These are phyloP conservation scores for Sequoiadendron giganteum DNA, from an alignment of 75 land plant genomes.

Conservation along the genomic window DNA sequence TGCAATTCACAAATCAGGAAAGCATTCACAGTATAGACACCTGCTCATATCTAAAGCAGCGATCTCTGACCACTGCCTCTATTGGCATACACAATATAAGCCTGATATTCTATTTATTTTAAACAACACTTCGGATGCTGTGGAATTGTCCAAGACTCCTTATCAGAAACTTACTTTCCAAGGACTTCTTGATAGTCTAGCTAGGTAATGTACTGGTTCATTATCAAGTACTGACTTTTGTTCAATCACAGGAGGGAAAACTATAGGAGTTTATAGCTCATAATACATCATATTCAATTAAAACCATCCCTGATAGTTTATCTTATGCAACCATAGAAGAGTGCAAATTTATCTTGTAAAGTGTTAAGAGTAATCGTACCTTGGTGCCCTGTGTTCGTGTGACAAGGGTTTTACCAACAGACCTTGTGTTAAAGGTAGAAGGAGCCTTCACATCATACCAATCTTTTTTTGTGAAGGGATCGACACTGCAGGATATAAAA, in stretches of 20 bases:
- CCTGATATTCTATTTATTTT: neutral
- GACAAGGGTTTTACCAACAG: slow-evolving; percentile 89
- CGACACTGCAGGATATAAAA: slow-evolving; percentile 42
- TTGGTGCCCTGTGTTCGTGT: slow-evolving; percentile 94
- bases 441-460: slow-evolving; percentile 99
- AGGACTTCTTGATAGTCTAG: neutral
- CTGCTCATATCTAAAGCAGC: neutral
- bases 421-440: slow-evolving; percentile 45
- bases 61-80: neutral
- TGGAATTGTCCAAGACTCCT: neutral
- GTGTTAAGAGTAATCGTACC: slow-evolving; percentile 23
- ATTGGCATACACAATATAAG: neutral
- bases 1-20: too few relatives aligned
- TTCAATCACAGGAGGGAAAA: neutral
- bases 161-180: neutral
- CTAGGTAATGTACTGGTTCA: neutral
- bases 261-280: neutral
- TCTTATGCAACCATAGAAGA: neutral
- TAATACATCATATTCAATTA: neutral
- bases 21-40: neutral
- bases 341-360: neutral
- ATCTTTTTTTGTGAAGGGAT: slow-evolving; percentile 95
- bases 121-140: neutral
- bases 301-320: neutral
- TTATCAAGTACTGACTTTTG: neutral